A percentile compares a stretch with the other conserved stretches of the same genome.
phyloP scores from a whole-genome alignment of 176 grass and related monocot genomes.

The Musa acuminata region DNA sequence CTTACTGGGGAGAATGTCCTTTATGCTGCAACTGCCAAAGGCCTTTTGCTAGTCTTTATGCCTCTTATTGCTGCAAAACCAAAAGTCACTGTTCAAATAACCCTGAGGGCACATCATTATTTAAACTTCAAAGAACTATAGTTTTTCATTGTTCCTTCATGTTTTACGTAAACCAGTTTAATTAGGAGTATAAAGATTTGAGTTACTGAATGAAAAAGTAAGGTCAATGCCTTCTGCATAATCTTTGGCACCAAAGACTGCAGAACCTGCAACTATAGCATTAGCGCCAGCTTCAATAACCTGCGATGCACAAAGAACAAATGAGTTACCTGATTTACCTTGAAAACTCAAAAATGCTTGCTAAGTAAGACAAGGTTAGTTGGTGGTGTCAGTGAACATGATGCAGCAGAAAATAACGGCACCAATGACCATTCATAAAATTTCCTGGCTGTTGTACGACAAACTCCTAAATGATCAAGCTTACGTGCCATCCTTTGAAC shows the following conservation, averaged over 20 bases:
- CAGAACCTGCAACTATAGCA: constrained; percentile 90
- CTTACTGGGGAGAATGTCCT: not conserved
- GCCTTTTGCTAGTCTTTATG: constrained; percentile 83
- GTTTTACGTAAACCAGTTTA: not conserved
- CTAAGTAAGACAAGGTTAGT: too few species aligned
- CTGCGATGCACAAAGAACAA: constrained; percentile 28
- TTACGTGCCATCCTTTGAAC: too few species aligned
- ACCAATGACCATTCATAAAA: too few species aligned
- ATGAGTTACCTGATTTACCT: constrained; percentile 4
- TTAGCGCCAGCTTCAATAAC: constrained; percentile 97
- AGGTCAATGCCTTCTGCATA: constrained; percentile 73
- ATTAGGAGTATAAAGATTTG: constrained; percentile 8
- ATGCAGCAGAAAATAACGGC: too few species aligned
- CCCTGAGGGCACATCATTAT: too few species aligned
- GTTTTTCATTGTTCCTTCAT: not conserved
- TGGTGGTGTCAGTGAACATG: too few species aligned
- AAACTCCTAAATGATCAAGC: too few species aligned
- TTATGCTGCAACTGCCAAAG: constrained; percentile 67
- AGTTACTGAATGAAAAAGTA: constrained; percentile 7
- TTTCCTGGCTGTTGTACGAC: too few species aligned
- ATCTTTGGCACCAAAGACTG: constrained; percentile 91
- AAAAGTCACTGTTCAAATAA: constrained; percentile 4
- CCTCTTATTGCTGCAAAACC: constrained; percentile 75
- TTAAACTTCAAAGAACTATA: too few species aligned
- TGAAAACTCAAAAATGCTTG: constrained; percentile 3